Evolutionary conservation across 345 rosid species (phyloP).

Genomic region (Linum trigynum): DNA sequence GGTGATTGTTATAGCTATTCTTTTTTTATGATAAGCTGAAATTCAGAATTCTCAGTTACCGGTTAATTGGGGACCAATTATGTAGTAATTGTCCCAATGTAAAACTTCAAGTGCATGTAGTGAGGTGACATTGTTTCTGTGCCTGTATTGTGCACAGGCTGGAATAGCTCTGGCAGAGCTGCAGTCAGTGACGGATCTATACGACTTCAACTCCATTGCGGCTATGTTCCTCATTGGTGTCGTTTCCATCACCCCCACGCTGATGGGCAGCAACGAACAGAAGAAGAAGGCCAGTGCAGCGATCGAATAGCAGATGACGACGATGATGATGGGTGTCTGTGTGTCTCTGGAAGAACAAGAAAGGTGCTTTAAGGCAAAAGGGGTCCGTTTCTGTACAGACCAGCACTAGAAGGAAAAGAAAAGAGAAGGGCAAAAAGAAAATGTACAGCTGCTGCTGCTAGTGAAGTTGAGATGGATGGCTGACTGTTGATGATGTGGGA

Average conservation of each 20-base stretch:
- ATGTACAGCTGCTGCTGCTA: conserved; percentile 9
- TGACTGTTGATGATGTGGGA: conserved; percentile 4
- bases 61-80: too few relatives aligned
- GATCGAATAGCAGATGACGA: background rate
- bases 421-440: conserved; percentile 1
- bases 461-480: background rate
- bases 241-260: conserved; percentile 63
- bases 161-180: conserved; percentile 86
- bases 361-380: too few relatives aligned
- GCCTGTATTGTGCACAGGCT: conserved; percentile 40
- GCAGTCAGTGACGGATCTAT: conserved; percentile 69
- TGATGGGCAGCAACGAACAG: conserved; percentile 45
- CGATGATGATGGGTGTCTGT: background rate
- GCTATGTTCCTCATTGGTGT: conserved; percentile 69
- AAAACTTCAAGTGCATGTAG: too few relatives aligned
- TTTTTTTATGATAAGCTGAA: too few relatives aligned
- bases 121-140: background rate
- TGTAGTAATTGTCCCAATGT: too few relatives aligned
- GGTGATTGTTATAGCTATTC: too few relatives aligned
- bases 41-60: too few relatives aligned
- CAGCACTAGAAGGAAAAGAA: conserved; percentile 10
- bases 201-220: conserved; percentile 79
- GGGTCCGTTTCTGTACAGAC: conserved; percentile 20
- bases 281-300: conserved; percentile 6
- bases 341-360: background rate